A percentile compares a stretch with the other conserved stretches of the same genome.
phyloP scores from a whole-genome alignment of 2,329 filamentous ascomycete genomes.

The Microdochium nivale region DNA sequence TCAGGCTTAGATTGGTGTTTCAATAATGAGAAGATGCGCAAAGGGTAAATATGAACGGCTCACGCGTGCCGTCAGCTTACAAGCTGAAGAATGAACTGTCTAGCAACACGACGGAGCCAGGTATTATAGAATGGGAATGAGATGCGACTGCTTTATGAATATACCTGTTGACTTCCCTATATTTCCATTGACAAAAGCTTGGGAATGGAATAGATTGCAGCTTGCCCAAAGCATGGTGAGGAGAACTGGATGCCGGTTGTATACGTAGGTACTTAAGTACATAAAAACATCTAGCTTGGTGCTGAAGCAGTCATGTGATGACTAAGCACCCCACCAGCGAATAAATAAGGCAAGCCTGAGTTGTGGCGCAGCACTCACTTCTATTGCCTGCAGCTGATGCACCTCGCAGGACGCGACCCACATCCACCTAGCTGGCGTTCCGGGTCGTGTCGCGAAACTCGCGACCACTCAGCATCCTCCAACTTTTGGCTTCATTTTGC shows the following conservation, averaged over 20 bases:
- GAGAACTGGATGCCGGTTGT: too few relatives aligned
- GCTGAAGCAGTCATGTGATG: background rate
- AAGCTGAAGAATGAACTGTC: constrained; percentile 3
- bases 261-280: too few relatives aligned
- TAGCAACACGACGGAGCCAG: background rate
- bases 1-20: constrained; percentile 61
- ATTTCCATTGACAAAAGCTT: too few relatives aligned
- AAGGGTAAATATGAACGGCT: constrained; percentile 2
- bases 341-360: background rate
- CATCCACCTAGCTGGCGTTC: background rate
- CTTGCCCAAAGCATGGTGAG: too few relatives aligned
- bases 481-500: background rate
- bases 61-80: constrained; percentile 1
- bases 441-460: background rate
- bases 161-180: background rate
- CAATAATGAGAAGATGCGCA: background rate
- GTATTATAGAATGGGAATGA: background rate
- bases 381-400: background rate
- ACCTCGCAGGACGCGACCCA: background rate
- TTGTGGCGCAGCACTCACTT: background rate
- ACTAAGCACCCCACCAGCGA: background rate
- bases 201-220: background rate
- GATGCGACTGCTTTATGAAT: background rate
- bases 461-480: background rate
- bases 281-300: too few relatives aligned